Percentiles rank a stretch among this genome's conserved stretches.
These are phyloP conservation scores for Magnusiomyces ingens DNA, from an alignment of 1,139 yeast species.

Conservation along the genomic window DNA sequence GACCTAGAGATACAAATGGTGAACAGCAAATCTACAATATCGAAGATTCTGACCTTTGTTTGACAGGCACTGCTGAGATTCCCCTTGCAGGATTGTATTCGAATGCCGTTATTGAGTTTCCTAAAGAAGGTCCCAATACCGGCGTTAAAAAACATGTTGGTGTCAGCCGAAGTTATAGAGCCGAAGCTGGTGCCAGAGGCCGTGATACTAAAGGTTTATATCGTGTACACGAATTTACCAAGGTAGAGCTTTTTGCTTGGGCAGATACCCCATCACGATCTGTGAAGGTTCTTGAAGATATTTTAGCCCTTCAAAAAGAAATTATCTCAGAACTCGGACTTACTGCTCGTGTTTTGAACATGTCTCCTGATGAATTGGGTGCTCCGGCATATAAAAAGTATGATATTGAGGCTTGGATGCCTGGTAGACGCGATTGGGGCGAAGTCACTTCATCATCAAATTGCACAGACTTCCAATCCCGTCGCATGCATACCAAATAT, in stretches of 20 bases:
- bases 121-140: slow-evolving; percentile 22
- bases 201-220: slow-evolving; percentile 87
- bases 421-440: slow-evolving; percentile 91
- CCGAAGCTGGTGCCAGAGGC: slow-evolving; percentile 98
- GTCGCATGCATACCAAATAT: slow-evolving; percentile 66
- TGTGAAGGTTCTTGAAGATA: slow-evolving; percentile 47
- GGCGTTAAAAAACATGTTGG: slow-evolving; percentile 65
- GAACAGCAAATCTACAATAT: slow-evolving; percentile 75
- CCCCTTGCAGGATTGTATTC: slow-evolving; percentile 74
- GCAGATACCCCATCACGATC: slow-evolving; percentile 37
- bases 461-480: slow-evolving; percentile 85
- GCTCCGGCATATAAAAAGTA: slow-evolving; percentile 89
- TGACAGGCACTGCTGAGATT: slow-evolving; percentile 95
- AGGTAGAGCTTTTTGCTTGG: slow-evolving; percentile 89
- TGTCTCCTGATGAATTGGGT: slow-evolving; percentile 90
- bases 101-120: slow-evolving; percentile 35
- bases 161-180: slow-evolving; percentile 79
- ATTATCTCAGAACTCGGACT: slow-evolving; percentile 64
- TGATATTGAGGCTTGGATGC: slow-evolving; percentile 98
- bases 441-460: slow-evolving; percentile 88
- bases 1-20: slow-evolving; percentile 82
- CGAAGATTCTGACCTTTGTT: slow-evolving; percentile 48
- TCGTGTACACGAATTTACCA: slow-evolving; percentile 96
- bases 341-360: slow-evolving; percentile 71
- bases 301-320: slow-evolving; percentile 58